These are phyloP conservation scores for Oidiodendron maius DNA, from an alignment of 495 filamentous ascomycete species.

Conservation along the genomic window DNA sequence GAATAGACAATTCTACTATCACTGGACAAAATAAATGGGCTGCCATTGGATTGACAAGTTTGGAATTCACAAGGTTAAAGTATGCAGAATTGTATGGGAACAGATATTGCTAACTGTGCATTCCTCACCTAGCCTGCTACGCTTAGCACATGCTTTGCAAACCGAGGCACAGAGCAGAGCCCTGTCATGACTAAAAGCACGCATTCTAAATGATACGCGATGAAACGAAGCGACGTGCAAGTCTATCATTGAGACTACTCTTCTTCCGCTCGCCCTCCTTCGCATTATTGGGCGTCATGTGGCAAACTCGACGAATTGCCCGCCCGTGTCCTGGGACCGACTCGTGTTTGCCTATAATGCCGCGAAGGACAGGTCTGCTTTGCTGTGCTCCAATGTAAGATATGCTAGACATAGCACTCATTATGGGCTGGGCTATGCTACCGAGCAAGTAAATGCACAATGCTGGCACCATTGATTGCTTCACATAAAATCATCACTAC, in stretches of 20 bases:
- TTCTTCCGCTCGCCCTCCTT: neutral
- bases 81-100: too few relatives aligned
- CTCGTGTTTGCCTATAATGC: neutral
- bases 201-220: conserved; percentile 1
- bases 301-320: neutral
- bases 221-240: conserved; percentile 15
- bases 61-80: too few relatives aligned
- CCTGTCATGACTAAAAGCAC: conserved; percentile 1
- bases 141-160: neutral
- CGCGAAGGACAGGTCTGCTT: neutral
- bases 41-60: too few relatives aligned
- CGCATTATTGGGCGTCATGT: neutral
- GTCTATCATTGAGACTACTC: neutral
- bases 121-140: neutral
- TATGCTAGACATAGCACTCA: neutral
- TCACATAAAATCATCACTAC: conserved; percentile 65
- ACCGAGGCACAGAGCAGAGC: conserved; percentile 3
- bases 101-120: neutral
- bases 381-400: neutral
- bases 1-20: too few relatives aligned
- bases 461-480: conserved; percentile 5
- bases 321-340: neutral
- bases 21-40: too few relatives aligned
- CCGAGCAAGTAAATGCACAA: conserved; percentile 7
- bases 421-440: conserved; percentile 6